Evolutionary conservation across 1,284 basidiomycete genomes (phyloP), one percentile per base, ranked within the genome.

Genomic region (Boletus coffeatus): DNA sequence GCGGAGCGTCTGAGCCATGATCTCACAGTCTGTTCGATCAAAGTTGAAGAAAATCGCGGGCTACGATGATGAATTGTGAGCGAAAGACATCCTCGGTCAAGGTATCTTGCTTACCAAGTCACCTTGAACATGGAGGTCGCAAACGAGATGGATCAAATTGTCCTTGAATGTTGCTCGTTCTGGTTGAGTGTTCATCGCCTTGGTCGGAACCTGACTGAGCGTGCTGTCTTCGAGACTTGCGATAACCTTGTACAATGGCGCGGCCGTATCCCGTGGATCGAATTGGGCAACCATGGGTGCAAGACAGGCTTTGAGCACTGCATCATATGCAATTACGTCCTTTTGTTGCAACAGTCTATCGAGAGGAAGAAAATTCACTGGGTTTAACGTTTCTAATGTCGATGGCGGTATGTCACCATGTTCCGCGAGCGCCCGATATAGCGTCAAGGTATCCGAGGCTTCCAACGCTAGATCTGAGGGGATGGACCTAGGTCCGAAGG

Each of bases 11-110:
- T 70, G 59, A 0, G 79, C 84, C 75, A 87, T 80, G n/a, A 71
- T 68, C 68, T 88, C 86, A 68, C 86, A 89, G 32, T 78, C 75
- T 14, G 76, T 74, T 29, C 87, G 81, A 66, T 88, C 84, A 67
- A 90, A 88, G 63, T 78, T 81, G 76, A 90, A 90, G 25, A 89
- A 69, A 7, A 90, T 80, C 0, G 86, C 88, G 3, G 87, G 87
- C 83, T 88, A 61, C 2, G 5, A 67, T 55, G 67, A 39, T 50
- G 21, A 11, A 64, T 53, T 37, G 64, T 21, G 6, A 34, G 21
- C 13, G 48, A 52, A 52, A 52, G 21, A 14, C 21, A 52, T 52
- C 50, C 50, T 52, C 21, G 13, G 50, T 52, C 21, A 52, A 52
- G 50, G 14, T 25, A 52, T 25, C 14, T 58, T 6, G 5, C 85